Conservation (phyloP, 2,329 filamentous ascomycete genomes). For the Erysiphe neolycopersici region DNA sequence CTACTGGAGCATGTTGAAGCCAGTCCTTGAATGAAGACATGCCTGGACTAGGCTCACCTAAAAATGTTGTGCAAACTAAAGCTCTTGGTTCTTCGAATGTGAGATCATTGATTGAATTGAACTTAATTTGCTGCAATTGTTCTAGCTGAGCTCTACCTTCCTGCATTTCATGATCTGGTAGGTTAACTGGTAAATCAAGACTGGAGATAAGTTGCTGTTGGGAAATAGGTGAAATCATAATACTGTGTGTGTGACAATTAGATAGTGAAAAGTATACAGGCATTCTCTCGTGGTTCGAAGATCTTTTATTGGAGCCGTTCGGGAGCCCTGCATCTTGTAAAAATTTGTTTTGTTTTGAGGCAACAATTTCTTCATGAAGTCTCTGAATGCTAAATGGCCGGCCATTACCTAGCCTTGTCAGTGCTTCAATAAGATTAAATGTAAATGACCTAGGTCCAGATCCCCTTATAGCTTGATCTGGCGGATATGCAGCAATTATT, state of each 20-base stretch:
- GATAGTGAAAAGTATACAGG: slow-evolving; percentile 30
- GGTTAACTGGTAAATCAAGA: slow-evolving; percentile 9
- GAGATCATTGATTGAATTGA: slow-evolving; percentile 18
- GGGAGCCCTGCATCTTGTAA: slow-evolving; percentile 18
- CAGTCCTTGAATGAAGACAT: slow-evolving; percentile 40
- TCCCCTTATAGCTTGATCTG: slow-evolving; percentile 22
- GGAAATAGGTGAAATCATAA: slow-evolving; percentile 21
- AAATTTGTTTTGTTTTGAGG: slow-evolving; percentile 15
- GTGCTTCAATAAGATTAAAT: slow-evolving; percentile 25
- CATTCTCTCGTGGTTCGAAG: slow-evolving; percentile 12
- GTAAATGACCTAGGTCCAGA: slow-evolving; percentile 28
- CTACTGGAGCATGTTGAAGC: slow-evolving; percentile 30
- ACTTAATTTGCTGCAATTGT: slow-evolving; percentile 7
- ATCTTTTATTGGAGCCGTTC: slow-evolving; percentile 19
- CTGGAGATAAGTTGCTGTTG: slow-evolving; percentile 13
- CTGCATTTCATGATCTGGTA: slow-evolving; percentile 9
- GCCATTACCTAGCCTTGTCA: slow-evolving; percentile 24
- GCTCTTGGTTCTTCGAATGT: slow-evolving; percentile 35
- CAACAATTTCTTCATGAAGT: slow-evolving; percentile 26
- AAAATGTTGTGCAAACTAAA: slow-evolving; percentile 39
- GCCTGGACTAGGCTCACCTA: slow-evolving; percentile 35
- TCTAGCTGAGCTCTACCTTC: slow-evolving; percentile 5
- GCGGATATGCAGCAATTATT: slow-evolving; percentile 30
- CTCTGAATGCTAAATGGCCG: slow-evolving; percentile 28
- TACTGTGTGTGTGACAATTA: slow-evolving; percentile 23